Evolutionary conservation across 768 basidiomycete species (phyloP).

Genomic region (Boletus pseudo-olivaceus): DNA sequence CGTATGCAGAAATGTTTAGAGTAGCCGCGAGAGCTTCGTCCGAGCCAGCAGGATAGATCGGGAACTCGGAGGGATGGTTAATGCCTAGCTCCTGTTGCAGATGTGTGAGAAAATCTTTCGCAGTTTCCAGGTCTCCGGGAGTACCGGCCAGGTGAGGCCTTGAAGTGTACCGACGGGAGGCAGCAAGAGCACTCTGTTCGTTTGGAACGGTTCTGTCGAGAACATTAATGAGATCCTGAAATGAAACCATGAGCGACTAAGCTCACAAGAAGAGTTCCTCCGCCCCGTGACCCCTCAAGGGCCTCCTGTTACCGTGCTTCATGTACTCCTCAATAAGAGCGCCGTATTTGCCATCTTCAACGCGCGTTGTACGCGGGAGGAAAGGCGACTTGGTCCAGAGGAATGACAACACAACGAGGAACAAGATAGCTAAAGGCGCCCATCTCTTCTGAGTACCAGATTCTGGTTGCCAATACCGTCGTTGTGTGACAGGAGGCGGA

Average conservation of each 20-base stretch:
- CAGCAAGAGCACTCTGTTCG: slow-evolving; percentile 43
- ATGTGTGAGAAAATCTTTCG: slow-evolving; percentile 49
- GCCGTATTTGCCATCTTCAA: slow-evolving; percentile 12
- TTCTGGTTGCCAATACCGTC: neutral
- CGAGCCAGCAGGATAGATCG: slow-evolving; percentile 58
- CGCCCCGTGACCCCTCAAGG: slow-evolving; percentile 34
- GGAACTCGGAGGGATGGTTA: slow-evolving; percentile 25
- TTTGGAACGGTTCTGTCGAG: slow-evolving; percentile 47
- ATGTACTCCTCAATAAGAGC: slow-evolving; percentile 17
- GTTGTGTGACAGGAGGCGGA: slow-evolving; percentile 18
- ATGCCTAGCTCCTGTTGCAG: slow-evolving; percentile 52
- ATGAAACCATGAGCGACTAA: neutral
- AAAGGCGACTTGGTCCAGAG: slow-evolving; percentile 11
- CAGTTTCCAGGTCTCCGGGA: slow-evolving; percentile 51
- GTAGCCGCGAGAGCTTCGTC: slow-evolving; percentile 51
- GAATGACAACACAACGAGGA: slow-evolving; percentile 12
- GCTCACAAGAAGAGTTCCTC: slow-evolving; percentile 47
- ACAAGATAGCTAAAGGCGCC: slow-evolving; percentile 4
- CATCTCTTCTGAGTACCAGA: slow-evolving; percentile 14
- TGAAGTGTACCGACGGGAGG: slow-evolving; percentile 50
- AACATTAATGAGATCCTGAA: neutral
- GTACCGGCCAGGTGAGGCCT: slow-evolving; percentile 64
- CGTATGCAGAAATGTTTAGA: slow-evolving; percentile 39
- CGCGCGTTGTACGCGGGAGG: neutral
- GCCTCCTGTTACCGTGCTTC: slow-evolving; percentile 13